phyloP scores from a whole-genome alignment of 192 early-diverging fungal species.

The Funneliformis geosporum region DNA sequence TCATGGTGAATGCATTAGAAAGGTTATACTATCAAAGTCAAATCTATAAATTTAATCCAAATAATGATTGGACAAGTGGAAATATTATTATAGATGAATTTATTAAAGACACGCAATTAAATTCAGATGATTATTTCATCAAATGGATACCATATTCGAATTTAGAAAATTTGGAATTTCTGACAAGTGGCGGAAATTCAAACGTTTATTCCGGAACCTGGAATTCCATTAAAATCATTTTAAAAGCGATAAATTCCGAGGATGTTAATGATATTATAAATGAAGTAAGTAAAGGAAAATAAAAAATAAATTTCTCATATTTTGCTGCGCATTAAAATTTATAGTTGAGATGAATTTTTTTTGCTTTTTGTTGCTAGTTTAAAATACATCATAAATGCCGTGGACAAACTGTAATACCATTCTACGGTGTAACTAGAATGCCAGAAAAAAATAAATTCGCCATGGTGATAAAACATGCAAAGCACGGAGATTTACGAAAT shows the following conservation, averaged over 20 bases:
- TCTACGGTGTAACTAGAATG: background rate
- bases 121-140: background rate
- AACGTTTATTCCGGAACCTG: background rate
- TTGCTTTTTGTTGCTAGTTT: background rate
- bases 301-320: too few relatives aligned
- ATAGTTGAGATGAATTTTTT: too few relatives aligned
- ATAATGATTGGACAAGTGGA: background rate
- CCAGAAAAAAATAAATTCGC: background rate
- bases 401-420: background rate
- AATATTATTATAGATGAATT: background rate
- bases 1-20: too few relatives aligned
- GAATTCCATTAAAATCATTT: background rate
- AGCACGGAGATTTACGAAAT: background rate
- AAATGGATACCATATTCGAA: background rate
- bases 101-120: background rate
- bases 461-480: background rate
- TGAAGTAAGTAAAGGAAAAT: background rate
- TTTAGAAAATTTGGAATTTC: background rate
- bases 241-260: background rate
- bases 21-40: background rate
- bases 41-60: background rate
- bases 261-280: background rate
- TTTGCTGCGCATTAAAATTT: too few relatives aligned
- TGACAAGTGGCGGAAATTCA: background rate
- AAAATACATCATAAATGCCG: background rate